These are phyloP conservation scores for Xylaria palmicola DNA, from an alignment of 495 filamentous ascomycete species.

Conservation along the genomic window DNA sequence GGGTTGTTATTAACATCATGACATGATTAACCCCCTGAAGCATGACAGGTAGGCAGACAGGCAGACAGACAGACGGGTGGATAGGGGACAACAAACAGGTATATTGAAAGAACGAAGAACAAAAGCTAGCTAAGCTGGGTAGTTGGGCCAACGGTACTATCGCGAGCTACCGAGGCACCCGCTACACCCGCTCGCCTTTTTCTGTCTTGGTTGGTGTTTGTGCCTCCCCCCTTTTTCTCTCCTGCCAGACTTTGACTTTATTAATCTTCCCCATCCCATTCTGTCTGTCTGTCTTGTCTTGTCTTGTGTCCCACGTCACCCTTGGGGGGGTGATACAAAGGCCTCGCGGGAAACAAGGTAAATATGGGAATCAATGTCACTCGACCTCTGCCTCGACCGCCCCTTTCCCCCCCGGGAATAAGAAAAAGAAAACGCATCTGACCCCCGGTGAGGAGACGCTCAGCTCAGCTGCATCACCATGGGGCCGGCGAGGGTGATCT, in stretches of 20 bases:
- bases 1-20: not conserved
- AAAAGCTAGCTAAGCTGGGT: conserved; percentile 10
- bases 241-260: not conserved
- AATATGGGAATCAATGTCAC: no score
- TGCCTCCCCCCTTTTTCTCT: conserved; percentile 11
- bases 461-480: conserved; percentile 53
- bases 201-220: conserved; percentile 4
- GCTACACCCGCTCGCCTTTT: conserved; percentile 15
- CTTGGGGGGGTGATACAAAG: no score
- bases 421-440: no score
- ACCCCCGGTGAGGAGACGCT: no score
- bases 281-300: not conserved
- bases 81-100: conserved; percentile 1
- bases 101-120: not conserved
- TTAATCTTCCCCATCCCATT: not conserved
- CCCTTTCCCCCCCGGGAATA: no score
- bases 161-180: conserved; percentile 14
- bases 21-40: not conserved
- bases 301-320: not conserved
- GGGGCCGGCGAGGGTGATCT: conserved; percentile 52
- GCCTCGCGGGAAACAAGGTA: no score
- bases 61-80: not conserved
- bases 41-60: not conserved
- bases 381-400: no score
- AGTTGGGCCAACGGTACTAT: conserved; percentile 1